Base-by-base conservation (phyloP, 78 protist species). In the Dictyostelium intermedium region DNA sequence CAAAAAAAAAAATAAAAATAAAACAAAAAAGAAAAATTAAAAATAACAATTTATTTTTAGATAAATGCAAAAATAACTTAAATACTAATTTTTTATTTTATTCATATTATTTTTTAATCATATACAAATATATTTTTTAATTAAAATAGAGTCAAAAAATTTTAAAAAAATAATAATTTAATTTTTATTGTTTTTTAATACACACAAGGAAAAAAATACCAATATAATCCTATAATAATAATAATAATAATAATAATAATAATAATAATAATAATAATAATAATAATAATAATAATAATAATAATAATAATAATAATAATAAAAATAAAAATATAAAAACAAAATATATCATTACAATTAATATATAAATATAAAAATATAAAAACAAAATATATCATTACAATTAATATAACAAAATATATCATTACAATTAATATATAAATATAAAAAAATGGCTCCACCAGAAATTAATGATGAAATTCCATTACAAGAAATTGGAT, bases 381-480 rank as follows among this genome's bases (percentile, higher is more conserved):
- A 14, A 9, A 50, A 23, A 56, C 5, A 56, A 56, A 20, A 56
- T 20, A 56, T 14, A 56, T 14, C 0, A 56, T 16, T 14, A 56
- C 16, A 0, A 56, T 16, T 10, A 66, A 66, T 11, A 23, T n/a
- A 8, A 66, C n/a, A 25, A n/a, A 63, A 63, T 14, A 8, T 25
- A 63, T 11, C n/a, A n/a, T n/a, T n/a, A n/a, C n/a, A n/a, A 66
- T 1, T 3, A 0, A 66, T 66, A 66, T 66, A 72, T 34, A 72
- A 16, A 72, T 10, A 34, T 5, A 9, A 34, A 32, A 72, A 32
- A 72, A 72, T 72, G 79, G 79, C 79, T 14, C 79, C 79, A 34
- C 79, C 79, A 72, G 79, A 72, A 72, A 72, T 72, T 16, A 34
- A 32, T 72, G 79, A 72, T 5, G 79, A 72, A 1, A 72, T 72